Base-by-base conservation (phyloP, 1,284 basidiomycete genomes). In the Acaromyces ingoldii region DNA sequence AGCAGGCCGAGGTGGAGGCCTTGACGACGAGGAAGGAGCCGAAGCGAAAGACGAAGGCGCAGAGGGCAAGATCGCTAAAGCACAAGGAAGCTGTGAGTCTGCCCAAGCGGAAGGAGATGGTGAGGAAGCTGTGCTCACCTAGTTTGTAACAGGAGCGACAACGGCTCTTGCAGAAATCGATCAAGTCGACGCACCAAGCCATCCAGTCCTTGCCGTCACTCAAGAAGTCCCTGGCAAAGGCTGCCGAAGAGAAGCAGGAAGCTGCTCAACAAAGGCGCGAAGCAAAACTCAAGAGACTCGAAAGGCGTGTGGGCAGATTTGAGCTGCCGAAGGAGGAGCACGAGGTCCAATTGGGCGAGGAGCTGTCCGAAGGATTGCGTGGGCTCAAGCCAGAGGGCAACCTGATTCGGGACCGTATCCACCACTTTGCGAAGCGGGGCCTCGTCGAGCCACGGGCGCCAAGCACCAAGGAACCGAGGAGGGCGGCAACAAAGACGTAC, bases 271-370 rank as follows among this genome's bases (percentile, higher is more conserved):
- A 29, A 9, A 24, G 25, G 5, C 22, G 25, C 4, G 7, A n/a
- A 15, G 34, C 49, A 2, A 19, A 30, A 6, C 11, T 38, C n/a
- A 33, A 36, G n/a, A 36, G 46, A 10, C 13, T 24, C 10, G 52
- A 47, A 25, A 19, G 40, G 30, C 36, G 44, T 13, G 21, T 37
- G 28, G 52, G 52, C 37, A 46, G 41, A 25, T 51, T 37, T 25
- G 22, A 29, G 11, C 25, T 54, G 25, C 52, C 44, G 17, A 26
- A 50, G 24, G 5, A 19, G 19, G 45, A 40, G 26, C 21, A 24
- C 24, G 49, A 51, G 7, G 52, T 54, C 7, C 49, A 51, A 22
- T 29, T 54, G n/a, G 52, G 30, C 6, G 52, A 54, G 36, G 52
- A 54, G 17, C 36, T 54, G 40, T 30, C 30, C n/a, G 52, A 54